A percentile compares a stretch with the other conserved stretches of the same genome.
phyloP scores from a whole-genome alignment of 2,329 filamentous ascomycete genomes.

The Colletotrichum sp. region DNA sequence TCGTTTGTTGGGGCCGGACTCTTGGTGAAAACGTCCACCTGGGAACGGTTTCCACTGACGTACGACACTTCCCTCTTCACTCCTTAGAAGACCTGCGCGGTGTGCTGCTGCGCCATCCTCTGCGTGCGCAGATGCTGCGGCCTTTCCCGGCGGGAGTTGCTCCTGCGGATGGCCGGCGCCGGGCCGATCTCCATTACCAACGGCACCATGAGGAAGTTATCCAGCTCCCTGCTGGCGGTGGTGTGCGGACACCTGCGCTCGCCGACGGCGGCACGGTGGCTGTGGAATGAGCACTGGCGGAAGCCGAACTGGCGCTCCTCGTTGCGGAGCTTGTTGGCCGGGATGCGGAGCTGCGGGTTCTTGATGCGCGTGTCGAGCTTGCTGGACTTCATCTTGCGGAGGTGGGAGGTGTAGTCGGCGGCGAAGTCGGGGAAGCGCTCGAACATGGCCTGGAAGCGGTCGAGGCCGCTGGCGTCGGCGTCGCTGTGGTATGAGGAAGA shows the following conservation, averaged over 20 bases:
- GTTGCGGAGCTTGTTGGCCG: slow-evolving; percentile 59
- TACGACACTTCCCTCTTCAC: neutral
- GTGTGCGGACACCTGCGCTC: slow-evolving; percentile 58
- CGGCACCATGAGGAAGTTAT: slow-evolving; percentile 24
- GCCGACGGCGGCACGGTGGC: slow-evolving; percentile 58
- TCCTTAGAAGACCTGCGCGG: neutral
- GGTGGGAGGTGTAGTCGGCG: slow-evolving; percentile 56
- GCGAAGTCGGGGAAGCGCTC: slow-evolving; percentile 49
- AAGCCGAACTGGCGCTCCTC: slow-evolving; percentile 66
- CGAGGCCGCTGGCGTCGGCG: neutral
- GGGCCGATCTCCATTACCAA: slow-evolving; percentile 17
- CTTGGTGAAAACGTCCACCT: neutral
- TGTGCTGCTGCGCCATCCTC: neutral
- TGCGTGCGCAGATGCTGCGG: neutral
- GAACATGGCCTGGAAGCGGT: slow-evolving; percentile 49
- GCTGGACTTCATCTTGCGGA: slow-evolving; percentile 55
- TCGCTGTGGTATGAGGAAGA: slow-evolving; percentile 25
- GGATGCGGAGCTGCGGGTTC: slow-evolving; percentile 65
- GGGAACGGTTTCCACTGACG: neutral
- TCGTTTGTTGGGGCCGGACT: neutral
- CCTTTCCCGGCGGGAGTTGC: neutral
- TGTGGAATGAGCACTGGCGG: slow-evolving; percentile 65
- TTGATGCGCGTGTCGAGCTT: slow-evolving; percentile 59
- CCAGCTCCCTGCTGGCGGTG: slow-evolving; percentile 13
- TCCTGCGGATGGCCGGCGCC: neutral